A percentile compares a stretch with the other conserved stretches of the same genome.
phyloP scores from a whole-genome alignment of 2,329 filamentous ascomycete species.

The Pseudocercospora musae region DNA sequence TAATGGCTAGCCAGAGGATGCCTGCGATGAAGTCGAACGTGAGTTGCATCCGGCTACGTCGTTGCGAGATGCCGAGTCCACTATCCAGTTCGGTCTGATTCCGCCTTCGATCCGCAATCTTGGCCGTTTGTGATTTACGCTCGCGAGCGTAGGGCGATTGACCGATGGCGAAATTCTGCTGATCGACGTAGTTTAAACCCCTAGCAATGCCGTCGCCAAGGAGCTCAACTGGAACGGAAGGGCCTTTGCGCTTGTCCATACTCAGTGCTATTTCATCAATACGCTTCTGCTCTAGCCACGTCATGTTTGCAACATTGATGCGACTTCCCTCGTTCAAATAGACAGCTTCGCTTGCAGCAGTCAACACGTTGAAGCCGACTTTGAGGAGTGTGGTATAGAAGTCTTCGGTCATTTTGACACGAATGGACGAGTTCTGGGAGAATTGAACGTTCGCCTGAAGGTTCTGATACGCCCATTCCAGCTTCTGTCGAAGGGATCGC shows the following conservation, averaged over 20 bases:
- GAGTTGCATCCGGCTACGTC: conserved; percentile 74
- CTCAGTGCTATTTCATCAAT: conserved; percentile 68
- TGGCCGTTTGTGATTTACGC: conserved; percentile 48
- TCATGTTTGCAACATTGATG: conserved; percentile 70
- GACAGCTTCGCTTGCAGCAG: conserved; percentile 91
- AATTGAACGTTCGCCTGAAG: conserved; percentile 89
- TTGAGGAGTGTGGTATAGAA: conserved; percentile 90
- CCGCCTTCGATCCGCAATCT: conserved; percentile 21
- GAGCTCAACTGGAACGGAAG: conserved; percentile 43
- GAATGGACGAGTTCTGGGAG: conserved; percentile 61
- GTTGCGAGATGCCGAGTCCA: conserved; percentile 75
- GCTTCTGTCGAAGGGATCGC: conserved; percentile 55
- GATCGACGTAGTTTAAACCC: conserved; percentile 34
- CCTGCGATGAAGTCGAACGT: conserved; percentile 72
- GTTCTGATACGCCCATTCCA: conserved; percentile 73
- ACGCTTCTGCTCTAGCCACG: conserved; percentile 89
- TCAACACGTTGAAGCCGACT: conserved; percentile 82
- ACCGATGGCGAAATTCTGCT: conserved; percentile 33
- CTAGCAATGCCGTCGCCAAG: conserved; percentile 41
- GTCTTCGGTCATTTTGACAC: conserved; percentile 83
- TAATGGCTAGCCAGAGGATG: conserved; percentile 64
- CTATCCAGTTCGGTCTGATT: conserved; percentile 42
- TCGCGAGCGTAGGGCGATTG: conserved; percentile 63
- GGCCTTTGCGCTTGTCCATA: conserved; percentile 37
- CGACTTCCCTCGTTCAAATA: conserved; percentile 86